A percentile compares a stretch with the other conserved stretches of the same genome.
Evolutionary conservation across 176 grass and related monocot species (phyloP).

Genomic region (Puccinellia tenuiflora): DNA sequence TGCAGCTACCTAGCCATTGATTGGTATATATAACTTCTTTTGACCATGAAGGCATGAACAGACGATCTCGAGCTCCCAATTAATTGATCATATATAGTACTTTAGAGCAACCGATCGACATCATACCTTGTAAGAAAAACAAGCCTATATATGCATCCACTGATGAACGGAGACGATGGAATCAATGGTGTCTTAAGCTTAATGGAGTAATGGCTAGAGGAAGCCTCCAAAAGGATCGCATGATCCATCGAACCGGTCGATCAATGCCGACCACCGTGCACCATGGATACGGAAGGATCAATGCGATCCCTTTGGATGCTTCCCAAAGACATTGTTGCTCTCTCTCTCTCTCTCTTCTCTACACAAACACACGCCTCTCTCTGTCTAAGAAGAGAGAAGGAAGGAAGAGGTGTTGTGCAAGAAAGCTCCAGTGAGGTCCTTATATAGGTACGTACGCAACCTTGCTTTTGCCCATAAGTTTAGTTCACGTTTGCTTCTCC

Average conservation of each 20-base stretch:
- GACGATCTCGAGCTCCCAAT: not conserved
- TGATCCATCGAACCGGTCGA: constrained; percentile 36
- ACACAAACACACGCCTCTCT: not conserved
- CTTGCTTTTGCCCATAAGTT: constrained; percentile 38
- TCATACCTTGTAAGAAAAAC: constrained; percentile 8
- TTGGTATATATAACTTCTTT: not conserved
- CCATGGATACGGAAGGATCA: constrained; percentile 40
- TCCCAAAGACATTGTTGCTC: constrained; percentile 41
- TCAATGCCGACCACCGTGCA: not conserved
- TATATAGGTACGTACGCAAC: constrained; percentile 44
- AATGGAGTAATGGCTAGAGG: constrained; percentile 47
- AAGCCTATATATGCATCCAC: not conserved
- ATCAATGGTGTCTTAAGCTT: too few relatives aligned
- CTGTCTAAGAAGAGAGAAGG: not conserved
- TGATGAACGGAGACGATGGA: not conserved
- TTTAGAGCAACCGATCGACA: not conserved
- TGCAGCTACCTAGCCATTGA: not conserved
- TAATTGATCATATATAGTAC: not conserved
- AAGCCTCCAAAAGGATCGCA: constrained; percentile 77
- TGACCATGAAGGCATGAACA: not conserved
- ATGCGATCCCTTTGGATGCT: constrained; percentile 90
- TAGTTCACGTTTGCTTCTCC: constrained; percentile 27
- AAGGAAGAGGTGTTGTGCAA: constrained; percentile 38
- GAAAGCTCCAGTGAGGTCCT: constrained; percentile 42
- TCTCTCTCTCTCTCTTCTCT: constrained; percentile 3